These are phyloP conservation scores for Solanum boliviense DNA, from an alignment of 257 asterid species.

Conservation along the genomic window DNA sequence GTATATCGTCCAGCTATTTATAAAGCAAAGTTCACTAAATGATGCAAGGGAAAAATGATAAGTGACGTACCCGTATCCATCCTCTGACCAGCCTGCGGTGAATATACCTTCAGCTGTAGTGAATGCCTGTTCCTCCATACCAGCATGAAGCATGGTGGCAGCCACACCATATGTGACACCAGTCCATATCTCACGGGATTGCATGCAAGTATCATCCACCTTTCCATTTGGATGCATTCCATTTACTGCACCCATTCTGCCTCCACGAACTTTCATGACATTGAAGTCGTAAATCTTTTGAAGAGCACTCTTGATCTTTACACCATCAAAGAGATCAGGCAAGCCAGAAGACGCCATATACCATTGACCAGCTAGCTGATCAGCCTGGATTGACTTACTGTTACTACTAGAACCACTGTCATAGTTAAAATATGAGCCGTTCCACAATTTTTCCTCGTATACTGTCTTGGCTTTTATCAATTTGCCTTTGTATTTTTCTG, in stretches of 20 bases:
- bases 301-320: slow-evolving; percentile 61
- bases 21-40: background rate
- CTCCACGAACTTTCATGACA: slow-evolving; percentile 80
- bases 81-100: slow-evolving; percentile 96
- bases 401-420: slow-evolving; percentile 90
- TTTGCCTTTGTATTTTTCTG: slow-evolving; percentile 57
- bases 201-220: slow-evolving; percentile 99
- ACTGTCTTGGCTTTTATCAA: slow-evolving; percentile 56
- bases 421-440: slow-evolving; percentile 84
- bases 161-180: slow-evolving; percentile 93
- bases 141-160: slow-evolving; percentile 93
- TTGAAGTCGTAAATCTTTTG: slow-evolving; percentile 78
- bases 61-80: slow-evolving; percentile 72
- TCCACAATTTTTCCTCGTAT: slow-evolving; percentile 79
- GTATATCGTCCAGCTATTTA: background rate
- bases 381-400: slow-evolving; percentile 91
- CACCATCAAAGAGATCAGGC: slow-evolving; percentile 69
- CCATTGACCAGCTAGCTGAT: slow-evolving; percentile 98
- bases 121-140: slow-evolving; percentile 94
- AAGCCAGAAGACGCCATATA: slow-evolving; percentile 88
- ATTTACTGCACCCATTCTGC: slow-evolving; percentile 95
- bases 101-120: slow-evolving; percentile 86
- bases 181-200: slow-evolving; percentile 92
- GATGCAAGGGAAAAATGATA: background rate
- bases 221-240: slow-evolving; percentile 94